These are phyloP conservation scores for Fusarium brevicatenulatum DNA, from an alignment of 2,329 filamentous ascomycete genomes.

Conservation along the genomic window DNA sequence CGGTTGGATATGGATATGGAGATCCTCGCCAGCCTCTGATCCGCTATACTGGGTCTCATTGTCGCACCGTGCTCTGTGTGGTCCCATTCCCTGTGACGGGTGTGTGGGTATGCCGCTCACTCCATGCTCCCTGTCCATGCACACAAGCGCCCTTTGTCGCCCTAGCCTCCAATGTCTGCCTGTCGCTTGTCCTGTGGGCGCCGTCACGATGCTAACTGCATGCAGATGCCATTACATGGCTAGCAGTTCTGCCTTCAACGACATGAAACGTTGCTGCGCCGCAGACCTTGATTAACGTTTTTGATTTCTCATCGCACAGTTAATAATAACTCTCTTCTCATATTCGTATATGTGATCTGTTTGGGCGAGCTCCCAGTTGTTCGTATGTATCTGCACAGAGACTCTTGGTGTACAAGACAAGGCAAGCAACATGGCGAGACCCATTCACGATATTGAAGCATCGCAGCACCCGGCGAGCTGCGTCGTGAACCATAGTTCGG, in stretches of 20 bases:
- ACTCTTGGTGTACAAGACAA: background rate
- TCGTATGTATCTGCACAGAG: background rate
- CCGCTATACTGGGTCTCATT: slow-evolving; percentile 41
- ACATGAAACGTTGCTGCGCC: slow-evolving; percentile 36
- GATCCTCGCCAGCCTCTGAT: slow-evolving; percentile 33
- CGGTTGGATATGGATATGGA: background rate
- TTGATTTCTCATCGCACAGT: background rate
- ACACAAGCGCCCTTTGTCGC: slow-evolving; percentile 25
- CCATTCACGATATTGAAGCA: background rate
- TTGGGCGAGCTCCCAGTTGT: background rate
- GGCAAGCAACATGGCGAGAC: background rate
- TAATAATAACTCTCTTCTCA: background rate
- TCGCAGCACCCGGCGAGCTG: background rate
- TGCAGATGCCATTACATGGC: slow-evolving; percentile 33
- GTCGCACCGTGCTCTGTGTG: slow-evolving; percentile 41
- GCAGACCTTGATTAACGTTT: slow-evolving; percentile 1
- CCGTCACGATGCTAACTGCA: slow-evolving; percentile 35
- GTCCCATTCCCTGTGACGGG: slow-evolving; percentile 32
- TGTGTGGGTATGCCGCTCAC: slow-evolving; percentile 16
- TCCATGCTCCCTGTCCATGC: slow-evolving; percentile 9
- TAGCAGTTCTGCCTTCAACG: slow-evolving; percentile 33
- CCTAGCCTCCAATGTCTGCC: background rate
- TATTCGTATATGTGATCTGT: background rate
- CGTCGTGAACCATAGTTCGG: slow-evolving; percentile 3
- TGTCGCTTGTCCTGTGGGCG: slow-evolving; percentile 20